These are phyloP conservation scores for Ceratobasidium theobromae DNA, from an alignment of 1,284 basidiomycete genomes.

Conservation along the genomic window DNA sequence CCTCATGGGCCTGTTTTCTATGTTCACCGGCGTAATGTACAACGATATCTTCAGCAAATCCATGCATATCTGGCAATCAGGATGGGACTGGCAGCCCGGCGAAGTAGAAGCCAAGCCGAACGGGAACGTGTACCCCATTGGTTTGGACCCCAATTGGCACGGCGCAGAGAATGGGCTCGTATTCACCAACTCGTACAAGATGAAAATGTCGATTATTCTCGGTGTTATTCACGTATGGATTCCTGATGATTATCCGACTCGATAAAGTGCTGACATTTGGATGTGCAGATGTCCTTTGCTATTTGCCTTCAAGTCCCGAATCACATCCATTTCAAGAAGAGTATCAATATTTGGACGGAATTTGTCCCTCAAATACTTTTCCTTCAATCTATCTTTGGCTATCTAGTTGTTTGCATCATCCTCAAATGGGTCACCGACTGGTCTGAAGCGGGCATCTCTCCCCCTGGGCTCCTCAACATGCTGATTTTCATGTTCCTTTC, in stretches of 20 bases:
- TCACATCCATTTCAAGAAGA: conserved; percentile 89
- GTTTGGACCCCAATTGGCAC: conserved; percentile 95
- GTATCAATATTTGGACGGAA: conserved; percentile 85
- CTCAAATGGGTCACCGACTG: conserved; percentile 98
- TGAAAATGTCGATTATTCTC: conserved; percentile 99
- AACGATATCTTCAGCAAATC: conserved; percentile 99
- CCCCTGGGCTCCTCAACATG: conserved; percentile 94
- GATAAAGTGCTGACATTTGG: background rate
- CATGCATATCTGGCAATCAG: conserved; percentile 84
- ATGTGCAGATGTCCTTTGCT: conserved; percentile 91
- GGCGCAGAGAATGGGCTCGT: conserved; percentile 89
- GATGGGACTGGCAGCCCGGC: conserved; percentile 74
- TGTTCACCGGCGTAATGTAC: conserved; percentile 97
- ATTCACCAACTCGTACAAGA: conserved; percentile 99
- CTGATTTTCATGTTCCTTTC: conserved; percentile 92
- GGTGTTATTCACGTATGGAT: conserved; percentile 90
- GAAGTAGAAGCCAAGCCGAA: conserved; percentile 58
- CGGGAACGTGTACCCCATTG: conserved; percentile 84
- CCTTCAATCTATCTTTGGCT: conserved; percentile 96
- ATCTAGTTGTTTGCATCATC: conserved; percentile 91
- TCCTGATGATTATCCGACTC: background rate
- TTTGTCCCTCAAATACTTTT: conserved; percentile 98
- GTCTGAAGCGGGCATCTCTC: conserved; percentile 58
- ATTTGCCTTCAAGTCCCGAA: conserved; percentile 95
- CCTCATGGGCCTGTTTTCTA: conserved; percentile 93